Conservation (phyloP, 495 filamentous ascomycete species). For the Bacidia rubella region DNA sequence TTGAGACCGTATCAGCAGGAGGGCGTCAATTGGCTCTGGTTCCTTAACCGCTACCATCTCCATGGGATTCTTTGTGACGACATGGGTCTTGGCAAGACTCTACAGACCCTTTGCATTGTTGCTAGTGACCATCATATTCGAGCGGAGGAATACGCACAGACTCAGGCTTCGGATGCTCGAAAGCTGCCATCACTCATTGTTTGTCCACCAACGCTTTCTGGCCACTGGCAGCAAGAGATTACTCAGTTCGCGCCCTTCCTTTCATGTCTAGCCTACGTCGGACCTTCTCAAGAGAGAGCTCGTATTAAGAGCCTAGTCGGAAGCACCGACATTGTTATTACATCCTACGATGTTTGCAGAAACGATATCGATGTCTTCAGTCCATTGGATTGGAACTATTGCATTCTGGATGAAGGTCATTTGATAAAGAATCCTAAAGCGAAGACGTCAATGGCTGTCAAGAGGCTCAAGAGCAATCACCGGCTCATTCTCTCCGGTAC, state of each 20-base stretch:
- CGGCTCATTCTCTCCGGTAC: constrained; percentile 92
- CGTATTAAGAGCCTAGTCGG: constrained; percentile 51
- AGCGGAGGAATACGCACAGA: constrained; percentile 75
- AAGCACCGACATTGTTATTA: constrained; percentile 81
- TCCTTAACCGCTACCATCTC: constrained; percentile 93
- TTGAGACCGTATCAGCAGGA: constrained; percentile 96
- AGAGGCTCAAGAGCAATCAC: constrained; percentile 77
- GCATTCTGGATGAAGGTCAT: constrained; percentile 93
- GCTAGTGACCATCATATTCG: constrained; percentile 92
- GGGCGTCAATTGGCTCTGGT: constrained; percentile 96
- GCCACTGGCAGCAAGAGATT: constrained; percentile 97
- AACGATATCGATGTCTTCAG: constrained; percentile 82
- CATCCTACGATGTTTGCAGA: constrained; percentile 91
- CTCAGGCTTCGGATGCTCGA: constrained; percentile 58
- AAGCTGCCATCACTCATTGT: constrained; percentile 85
- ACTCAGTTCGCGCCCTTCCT: constrained; percentile 90
- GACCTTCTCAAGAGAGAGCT: constrained; percentile 65
- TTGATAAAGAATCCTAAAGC: constrained; percentile 97
- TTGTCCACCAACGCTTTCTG: constrained; percentile 92
- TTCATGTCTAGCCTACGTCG: constrained; percentile 75
- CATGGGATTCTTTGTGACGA: constrained; percentile 98
- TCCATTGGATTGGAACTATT: constrained; percentile 87
- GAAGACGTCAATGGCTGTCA: constrained; percentile 84
- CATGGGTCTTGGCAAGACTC: constrained; percentile 96
- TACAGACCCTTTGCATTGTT: constrained; percentile 95